Evolutionary conservation across 2,329 filamentous ascomycete species (phyloP).

Genomic region (Plenodomus biglobosus): DNA sequence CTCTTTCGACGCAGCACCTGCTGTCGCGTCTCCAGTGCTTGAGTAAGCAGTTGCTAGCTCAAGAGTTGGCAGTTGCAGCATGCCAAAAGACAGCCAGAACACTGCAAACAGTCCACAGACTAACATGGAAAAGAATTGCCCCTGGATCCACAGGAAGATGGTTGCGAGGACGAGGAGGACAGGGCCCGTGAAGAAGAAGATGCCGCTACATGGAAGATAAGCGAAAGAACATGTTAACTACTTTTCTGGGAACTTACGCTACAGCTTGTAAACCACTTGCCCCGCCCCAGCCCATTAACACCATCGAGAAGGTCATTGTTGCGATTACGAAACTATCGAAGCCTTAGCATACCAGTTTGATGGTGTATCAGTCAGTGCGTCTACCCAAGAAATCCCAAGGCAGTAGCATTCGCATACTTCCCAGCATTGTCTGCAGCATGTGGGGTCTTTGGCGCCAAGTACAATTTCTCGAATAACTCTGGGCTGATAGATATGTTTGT

Average conservation of each 20-base stretch:
- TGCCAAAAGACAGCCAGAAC: conserved; percentile 57
- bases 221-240: background rate
- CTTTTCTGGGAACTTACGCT: conserved; percentile 18
- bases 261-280: conserved; percentile 42
- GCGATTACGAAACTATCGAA: conserved; percentile 41
- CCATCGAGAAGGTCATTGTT: conserved; percentile 46
- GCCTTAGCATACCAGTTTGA: background rate
- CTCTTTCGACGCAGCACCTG: conserved; percentile 47
- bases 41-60: conserved; percentile 50
- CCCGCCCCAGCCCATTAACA: conserved; percentile 46
- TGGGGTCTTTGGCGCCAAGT: conserved; percentile 29
- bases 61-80: conserved; percentile 55
- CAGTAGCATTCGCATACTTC: conserved; percentile 30
- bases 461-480: conserved; percentile 35
- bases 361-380: background rate
- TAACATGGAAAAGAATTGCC: conserved; percentile 50
- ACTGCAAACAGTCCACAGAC: conserved; percentile 53
- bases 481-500: conserved; percentile 33
- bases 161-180: conserved; percentile 52
- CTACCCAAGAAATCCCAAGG: conserved; percentile 35
- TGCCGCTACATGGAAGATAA: conserved; percentile 23
- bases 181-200: conserved; percentile 51
- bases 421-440: conserved; percentile 20
- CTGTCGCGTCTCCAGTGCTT: conserved; percentile 47
- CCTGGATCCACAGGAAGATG: conserved; percentile 55